Conservation (phyloP, 768 basidiomycete species). For the Leccinum obscurum region DNA sequence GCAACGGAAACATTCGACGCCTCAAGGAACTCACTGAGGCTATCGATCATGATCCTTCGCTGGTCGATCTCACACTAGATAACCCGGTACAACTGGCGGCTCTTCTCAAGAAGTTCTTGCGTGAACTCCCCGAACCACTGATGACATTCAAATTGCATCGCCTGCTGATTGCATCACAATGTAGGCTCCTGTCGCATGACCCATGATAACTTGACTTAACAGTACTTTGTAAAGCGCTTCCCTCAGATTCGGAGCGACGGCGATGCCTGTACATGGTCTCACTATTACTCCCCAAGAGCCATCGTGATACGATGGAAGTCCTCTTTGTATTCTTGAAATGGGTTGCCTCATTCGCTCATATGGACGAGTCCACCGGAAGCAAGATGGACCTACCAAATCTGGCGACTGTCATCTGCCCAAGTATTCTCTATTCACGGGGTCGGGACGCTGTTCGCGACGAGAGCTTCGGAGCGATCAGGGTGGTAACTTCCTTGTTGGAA, state of each 20-base stretch:
- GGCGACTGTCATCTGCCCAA: constrained; percentile 97
- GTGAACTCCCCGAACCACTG: constrained; percentile 94
- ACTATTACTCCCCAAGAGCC: constrained; percentile 84
- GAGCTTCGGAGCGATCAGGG: constrained; percentile 85
- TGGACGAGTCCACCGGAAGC: constrained; percentile 95
- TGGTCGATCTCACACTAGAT: constrained; percentile 90
- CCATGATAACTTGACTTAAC: constrained; percentile 11
- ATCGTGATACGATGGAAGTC: constrained; percentile 97
- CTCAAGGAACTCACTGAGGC: constrained; percentile 89
- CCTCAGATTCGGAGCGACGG: constrained; percentile 72
- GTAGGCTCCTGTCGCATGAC: constrained; percentile 48
- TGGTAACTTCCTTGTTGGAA: constrained; percentile 84
- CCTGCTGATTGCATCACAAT: constrained; percentile 82
- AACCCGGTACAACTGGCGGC: constrained; percentile 98
- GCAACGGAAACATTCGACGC: constrained; percentile 95
- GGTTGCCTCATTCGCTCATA: constrained; percentile 98
- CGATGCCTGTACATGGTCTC: constrained; percentile 85
- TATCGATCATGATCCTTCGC: constrained; percentile 90
- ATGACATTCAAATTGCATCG: constrained; percentile 93
- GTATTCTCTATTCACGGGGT: constrained; percentile 88
- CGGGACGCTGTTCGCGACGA: constrained; percentile 89
- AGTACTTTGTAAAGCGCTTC: constrained; percentile 51
- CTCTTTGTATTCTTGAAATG: constrained; percentile 98
- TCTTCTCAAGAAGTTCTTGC: constrained; percentile 93
- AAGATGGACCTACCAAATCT: constrained; percentile 98